phyloP scores from a whole-genome alignment of 768 basidiomycete species.

The Tephrocybe rancida region DNA sequence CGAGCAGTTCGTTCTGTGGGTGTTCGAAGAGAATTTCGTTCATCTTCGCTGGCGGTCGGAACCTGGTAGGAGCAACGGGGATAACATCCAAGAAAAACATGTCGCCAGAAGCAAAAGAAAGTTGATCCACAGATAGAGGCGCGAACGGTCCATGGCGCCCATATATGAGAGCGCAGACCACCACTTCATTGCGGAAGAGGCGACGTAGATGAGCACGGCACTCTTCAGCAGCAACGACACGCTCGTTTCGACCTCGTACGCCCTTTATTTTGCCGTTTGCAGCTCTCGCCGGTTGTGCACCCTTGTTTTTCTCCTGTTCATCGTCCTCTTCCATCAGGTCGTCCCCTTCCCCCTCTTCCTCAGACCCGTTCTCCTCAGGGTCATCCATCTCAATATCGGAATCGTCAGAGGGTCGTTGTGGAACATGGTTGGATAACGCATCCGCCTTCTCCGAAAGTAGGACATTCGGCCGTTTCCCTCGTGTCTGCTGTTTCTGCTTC shows the following conservation, averaged over 20 bases:
- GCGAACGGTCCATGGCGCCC: constrained; percentile 91
- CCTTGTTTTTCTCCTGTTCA: constrained; percentile 25
- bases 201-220: constrained; percentile 91
- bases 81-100: constrained; percentile 97
- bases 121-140: constrained; percentile 54
- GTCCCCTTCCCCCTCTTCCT: constrained; percentile 43
- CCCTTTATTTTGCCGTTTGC: constrained; percentile 81
- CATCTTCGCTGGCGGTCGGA: constrained; percentile 92
- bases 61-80: constrained; percentile 91
- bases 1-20: constrained; percentile 89
- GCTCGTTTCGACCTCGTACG: constrained; percentile 81
- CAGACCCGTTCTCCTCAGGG: constrained; percentile 41
- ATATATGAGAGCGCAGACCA: constrained; percentile 87
- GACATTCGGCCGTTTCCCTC: constrained; percentile 76
- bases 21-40: constrained; percentile 94
- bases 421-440: constrained; percentile 23
- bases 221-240: constrained; percentile 89
- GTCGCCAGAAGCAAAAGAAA: constrained; percentile 80
- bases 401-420: constrained; percentile 33
- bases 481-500: constrained; percentile 71
- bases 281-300: constrained; percentile 54
- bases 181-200: constrained; percentile 80
- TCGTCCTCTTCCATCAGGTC: constrained; percentile 54
- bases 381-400: constrained; percentile 54
- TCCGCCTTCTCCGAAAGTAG: constrained; percentile 53